These are phyloP conservation scores for Vigna reflexopilosa DNA, from an alignment of 306 rosid species.

Conservation along the genomic window DNA sequence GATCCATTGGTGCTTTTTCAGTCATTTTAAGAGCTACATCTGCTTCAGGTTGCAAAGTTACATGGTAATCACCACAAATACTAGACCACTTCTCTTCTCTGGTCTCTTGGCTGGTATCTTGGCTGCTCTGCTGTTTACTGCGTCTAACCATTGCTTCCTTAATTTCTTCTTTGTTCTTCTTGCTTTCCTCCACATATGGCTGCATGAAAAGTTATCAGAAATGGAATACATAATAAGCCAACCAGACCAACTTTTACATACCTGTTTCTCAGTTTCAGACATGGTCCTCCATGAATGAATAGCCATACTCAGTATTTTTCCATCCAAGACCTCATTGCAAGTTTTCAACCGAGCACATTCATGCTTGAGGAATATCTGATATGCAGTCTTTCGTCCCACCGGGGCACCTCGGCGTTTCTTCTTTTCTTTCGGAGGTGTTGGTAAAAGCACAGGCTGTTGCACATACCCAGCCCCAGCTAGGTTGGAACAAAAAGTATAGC, in stretches of 20 bases:
- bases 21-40: constrained; percentile 35
- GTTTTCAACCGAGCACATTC: constrained; percentile 54
- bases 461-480: constrained; percentile 23
- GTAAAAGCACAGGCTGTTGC: constrained; percentile 33
- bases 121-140: constrained; percentile 10
- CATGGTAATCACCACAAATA: constrained; percentile 35
- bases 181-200: constrained; percentile 54
- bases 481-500: constrained; percentile 32
- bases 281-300: constrained; percentile 49
- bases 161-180: constrained; percentile 39
- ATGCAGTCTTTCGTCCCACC: constrained; percentile 29
- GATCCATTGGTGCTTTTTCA: constrained; percentile 35
- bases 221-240: neutral
- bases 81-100: constrained; percentile 24
- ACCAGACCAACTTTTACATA: constrained; percentile 9
- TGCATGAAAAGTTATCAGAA: constrained; percentile 32
- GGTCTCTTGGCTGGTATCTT: neutral
- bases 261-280: constrained; percentile 52
- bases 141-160: constrained; percentile 34
- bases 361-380: constrained; percentile 53
- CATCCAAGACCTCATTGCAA: neutral
- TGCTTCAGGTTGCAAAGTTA: constrained; percentile 43
- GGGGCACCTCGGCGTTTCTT: constrained; percentile 44
- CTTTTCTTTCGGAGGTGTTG: neutral
- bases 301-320: constrained; percentile 34